Evolutionary conservation across 139 green algal species (phyloP).

Genomic region (Picocystis salinarum): DNA sequence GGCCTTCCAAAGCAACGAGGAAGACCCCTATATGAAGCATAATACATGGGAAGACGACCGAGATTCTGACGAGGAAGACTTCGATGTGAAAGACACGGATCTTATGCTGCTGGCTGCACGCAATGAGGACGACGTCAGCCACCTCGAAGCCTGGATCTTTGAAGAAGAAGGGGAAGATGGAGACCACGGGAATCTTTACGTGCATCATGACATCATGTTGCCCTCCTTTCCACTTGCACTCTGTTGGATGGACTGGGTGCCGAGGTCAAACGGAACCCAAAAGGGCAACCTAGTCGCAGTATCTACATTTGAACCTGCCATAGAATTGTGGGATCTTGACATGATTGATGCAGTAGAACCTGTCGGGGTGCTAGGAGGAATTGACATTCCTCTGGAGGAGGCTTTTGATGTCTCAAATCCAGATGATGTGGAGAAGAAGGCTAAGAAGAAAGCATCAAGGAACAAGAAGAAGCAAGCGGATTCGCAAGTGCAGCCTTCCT

Average conservation of each 20-base stretch:
- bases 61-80: constrained; percentile 48
- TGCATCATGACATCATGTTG: constrained; percentile 91
- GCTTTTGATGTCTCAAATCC: constrained; percentile 6
- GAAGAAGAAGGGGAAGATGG: constrained; percentile 44
- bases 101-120: constrained; percentile 70
- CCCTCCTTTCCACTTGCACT: constrained; percentile 77
- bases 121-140: constrained; percentile 82
- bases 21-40: constrained; percentile 44
- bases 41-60: constrained; percentile 23
- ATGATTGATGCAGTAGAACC: constrained; percentile 71
- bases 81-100: constrained; percentile 45
- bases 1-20: constrained; percentile 20
- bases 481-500: constrained; percentile 6
- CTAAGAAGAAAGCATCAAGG: constrained; percentile 1
- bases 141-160: constrained; percentile 52
- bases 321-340: constrained; percentile 94
- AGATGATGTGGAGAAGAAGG: constrained; percentile 15
- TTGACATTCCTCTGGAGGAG: constrained; percentile 14
- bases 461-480: background rate
- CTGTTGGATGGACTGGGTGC: constrained; percentile 66
- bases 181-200: constrained; percentile 52
- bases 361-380: constrained; percentile 49
- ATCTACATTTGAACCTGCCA: constrained; percentile 72
- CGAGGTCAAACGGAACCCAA: constrained; percentile 8
- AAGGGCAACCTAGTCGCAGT: constrained; percentile 63